Percentiles rank a stretch among this genome's conserved stretches.
These are phyloP conservation scores for Cytospora chrysosperma DNA, from an alignment of 2,329 filamentous ascomycete species.

Conservation along the genomic window DNA sequence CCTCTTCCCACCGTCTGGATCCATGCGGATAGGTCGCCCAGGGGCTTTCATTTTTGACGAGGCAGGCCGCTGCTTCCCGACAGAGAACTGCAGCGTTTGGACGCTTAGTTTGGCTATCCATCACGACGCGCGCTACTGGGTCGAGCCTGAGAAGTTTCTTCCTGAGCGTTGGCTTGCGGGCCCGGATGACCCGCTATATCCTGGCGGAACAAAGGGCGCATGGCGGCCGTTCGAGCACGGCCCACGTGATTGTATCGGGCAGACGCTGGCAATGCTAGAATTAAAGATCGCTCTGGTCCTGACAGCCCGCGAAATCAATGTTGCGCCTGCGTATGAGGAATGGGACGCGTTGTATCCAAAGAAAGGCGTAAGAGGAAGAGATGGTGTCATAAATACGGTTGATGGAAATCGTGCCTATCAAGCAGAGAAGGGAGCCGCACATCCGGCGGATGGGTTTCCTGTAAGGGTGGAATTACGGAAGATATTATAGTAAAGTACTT, in stretches of 20 bases:
- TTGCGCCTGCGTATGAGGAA: conserved; percentile 34
- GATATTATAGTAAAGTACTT: too few species aligned
- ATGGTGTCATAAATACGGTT: conserved; percentile 23
- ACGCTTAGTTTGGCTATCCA: conserved; percentile 1
- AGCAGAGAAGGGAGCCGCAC: conserved; percentile 20
- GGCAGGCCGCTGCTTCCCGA: not conserved
- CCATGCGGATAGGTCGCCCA: not conserved
- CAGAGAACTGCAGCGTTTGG: not conserved
- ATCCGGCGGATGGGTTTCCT: conserved; percentile 9
- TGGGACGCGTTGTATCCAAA: conserved; percentile 25
- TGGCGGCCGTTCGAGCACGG: conserved; percentile 32
- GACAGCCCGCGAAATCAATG: conserved; percentile 27
- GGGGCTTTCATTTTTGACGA: not conserved
- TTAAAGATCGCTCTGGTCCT: conserved; percentile 29
- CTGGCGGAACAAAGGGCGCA: conserved; percentile 24
- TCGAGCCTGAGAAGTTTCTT: not conserved
- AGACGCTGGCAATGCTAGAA: conserved; percentile 32
- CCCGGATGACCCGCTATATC: not conserved
- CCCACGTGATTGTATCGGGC: conserved; percentile 33
- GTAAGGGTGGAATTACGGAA: not conserved
- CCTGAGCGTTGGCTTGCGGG: not conserved
- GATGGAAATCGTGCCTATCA: conserved; percentile 29
- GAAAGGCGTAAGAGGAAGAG: not conserved
- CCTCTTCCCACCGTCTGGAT: not conserved
- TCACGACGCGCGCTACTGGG: not conserved